Base-by-base conservation (phyloP, 2,329 filamentous ascomycete genomes). In the Coniella lustricola region DNA sequence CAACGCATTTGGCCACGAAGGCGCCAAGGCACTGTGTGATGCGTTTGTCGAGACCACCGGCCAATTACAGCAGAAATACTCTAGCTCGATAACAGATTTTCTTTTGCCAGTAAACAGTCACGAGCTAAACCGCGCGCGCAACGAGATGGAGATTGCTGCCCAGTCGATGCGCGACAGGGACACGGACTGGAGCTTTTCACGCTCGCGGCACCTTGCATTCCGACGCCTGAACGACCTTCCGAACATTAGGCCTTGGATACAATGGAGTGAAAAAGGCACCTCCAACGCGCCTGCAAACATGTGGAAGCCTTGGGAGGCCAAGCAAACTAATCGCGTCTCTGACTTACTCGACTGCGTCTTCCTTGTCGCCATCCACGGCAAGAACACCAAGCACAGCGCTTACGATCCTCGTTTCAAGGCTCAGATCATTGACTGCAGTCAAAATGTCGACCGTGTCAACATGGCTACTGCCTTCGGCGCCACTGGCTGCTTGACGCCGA, bases 401-500 rank as follows among this genome's bases (percentile, higher is more conserved):
- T 78, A 73, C 51, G 85, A 90, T 57, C 72, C 65, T 10, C 48
- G 39, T 3, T 67, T 59, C 58, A 72, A 77, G 60, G 58, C 64
- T 12, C 60, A 66, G 12, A 62, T 78, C 32, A 73, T 81, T 55
- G 83, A 91, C 51, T 65, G 87, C 0, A 86, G 82, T 5, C 87
- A 90, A 58, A 90, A 89, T 45, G 72, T 88, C 8, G 82, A 88
- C 57, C 71, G 84, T 13, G 72, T 74, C 10, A 32, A 46, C 35
- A 37, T 36, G 12, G 63, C 53, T 2, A 62, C 62, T 0, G 63
- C 66, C 0, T 71, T 75, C 35, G 86, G 85, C 0, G 70, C 86
- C 5, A 68, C 77, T 2, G 74, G 77, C 0, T 90, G 87, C 58
- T 68, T 90, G 9, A 88, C 85, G 0, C 86, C 87, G 0, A 69